Conservation (phyloP, 2,329 filamentous ascomycete species). For the Neurospora crassa region DNA sequence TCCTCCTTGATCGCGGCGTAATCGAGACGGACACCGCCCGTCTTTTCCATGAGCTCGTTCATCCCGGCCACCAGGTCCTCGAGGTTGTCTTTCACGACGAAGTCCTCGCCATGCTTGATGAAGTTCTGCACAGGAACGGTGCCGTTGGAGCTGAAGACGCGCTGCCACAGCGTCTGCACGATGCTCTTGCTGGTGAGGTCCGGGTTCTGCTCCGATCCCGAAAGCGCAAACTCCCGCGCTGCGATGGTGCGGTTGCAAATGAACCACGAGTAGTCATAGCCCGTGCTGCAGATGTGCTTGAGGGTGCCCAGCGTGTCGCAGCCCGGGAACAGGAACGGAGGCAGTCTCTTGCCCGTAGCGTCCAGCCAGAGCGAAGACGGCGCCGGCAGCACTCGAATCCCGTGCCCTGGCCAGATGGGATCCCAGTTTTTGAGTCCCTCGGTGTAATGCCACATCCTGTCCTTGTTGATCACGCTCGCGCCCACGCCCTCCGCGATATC, state of each 20-base stretch:
- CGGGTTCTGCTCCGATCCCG: slow-evolving; percentile 54
- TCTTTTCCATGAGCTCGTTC: slow-evolving; percentile 42
- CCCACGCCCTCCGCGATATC: slow-evolving; percentile 43
- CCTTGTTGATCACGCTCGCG: slow-evolving; percentile 47
- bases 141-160: slow-evolving; percentile 42
- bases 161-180: slow-evolving; percentile 38
- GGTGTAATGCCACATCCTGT: slow-evolving; percentile 59
- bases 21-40: slow-evolving; percentile 39
- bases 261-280: slow-evolving; percentile 56
- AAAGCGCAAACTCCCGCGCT: slow-evolving; percentile 51
- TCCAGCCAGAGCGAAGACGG: slow-evolving; percentile 56
- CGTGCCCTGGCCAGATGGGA: slow-evolving; percentile 51
- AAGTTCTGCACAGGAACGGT: slow-evolving; percentile 48
- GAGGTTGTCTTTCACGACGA: slow-evolving; percentile 47
- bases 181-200: slow-evolving; percentile 49
- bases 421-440: slow-evolving; percentile 54
- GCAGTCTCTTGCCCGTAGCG: slow-evolving; percentile 47
- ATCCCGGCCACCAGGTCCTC: slow-evolving; percentile 46
- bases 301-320: slow-evolving; percentile 48
- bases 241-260: slow-evolving; percentile 49
- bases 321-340: slow-evolving; percentile 46
- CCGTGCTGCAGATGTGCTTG: slow-evolving; percentile 49
- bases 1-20: slow-evolving; percentile 32
- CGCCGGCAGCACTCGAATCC: slow-evolving; percentile 50
- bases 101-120: slow-evolving; percentile 48